Conservation (phyloP, 1,284 basidiomycete genomes). For the Malassezia restricta region DNA sequence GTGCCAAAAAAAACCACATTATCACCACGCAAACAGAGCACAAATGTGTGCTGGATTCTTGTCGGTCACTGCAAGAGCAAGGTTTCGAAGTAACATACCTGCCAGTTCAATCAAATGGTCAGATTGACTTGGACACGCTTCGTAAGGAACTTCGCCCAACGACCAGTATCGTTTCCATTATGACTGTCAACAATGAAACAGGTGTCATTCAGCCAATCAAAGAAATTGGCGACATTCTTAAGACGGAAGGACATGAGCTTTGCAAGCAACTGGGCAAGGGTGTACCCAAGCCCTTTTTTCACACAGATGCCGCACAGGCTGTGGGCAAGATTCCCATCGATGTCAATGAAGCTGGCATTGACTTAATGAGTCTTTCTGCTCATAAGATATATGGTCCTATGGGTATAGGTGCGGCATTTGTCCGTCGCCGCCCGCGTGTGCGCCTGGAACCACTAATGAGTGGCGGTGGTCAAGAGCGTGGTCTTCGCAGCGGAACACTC, state of each 20-base stretch:
- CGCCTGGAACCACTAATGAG: constrained; percentile 86
- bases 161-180: constrained; percentile 78
- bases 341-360: constrained; percentile 89
- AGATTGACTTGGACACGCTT: constrained; percentile 64
- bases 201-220: constrained; percentile 95
- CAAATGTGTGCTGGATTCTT: constrained; percentile 97
- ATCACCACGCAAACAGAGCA: constrained; percentile 60
- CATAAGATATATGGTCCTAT: constrained; percentile 99
- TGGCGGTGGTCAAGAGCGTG: constrained; percentile 95
- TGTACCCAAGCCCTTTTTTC: constrained; percentile 61
- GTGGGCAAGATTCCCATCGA: constrained; percentile 57
- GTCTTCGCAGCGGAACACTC: constrained; percentile 82
- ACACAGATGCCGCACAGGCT: constrained; percentile 95
- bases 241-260: constrained; percentile 52
- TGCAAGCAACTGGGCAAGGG: constrained; percentile 56
- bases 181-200: constrained; percentile 99
- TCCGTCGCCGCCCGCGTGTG: constrained; percentile 81
- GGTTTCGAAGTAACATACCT: constrained; percentile 97
- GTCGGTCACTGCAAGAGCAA: constrained; percentile 84
- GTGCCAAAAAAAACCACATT: constrained; percentile 51
- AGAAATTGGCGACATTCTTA: constrained; percentile 76
- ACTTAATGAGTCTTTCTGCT: constrained; percentile 88
- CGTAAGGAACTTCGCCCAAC: constrained; percentile 71
- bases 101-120: constrained; percentile 75
- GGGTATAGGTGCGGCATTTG: constrained; percentile 87